A percentile compares a stretch with the other conserved stretches of the same genome.
phyloP scores from a whole-genome alignment of 2,329 filamentous ascomycete species.

The Fusarium pseudograminearum region DNA sequence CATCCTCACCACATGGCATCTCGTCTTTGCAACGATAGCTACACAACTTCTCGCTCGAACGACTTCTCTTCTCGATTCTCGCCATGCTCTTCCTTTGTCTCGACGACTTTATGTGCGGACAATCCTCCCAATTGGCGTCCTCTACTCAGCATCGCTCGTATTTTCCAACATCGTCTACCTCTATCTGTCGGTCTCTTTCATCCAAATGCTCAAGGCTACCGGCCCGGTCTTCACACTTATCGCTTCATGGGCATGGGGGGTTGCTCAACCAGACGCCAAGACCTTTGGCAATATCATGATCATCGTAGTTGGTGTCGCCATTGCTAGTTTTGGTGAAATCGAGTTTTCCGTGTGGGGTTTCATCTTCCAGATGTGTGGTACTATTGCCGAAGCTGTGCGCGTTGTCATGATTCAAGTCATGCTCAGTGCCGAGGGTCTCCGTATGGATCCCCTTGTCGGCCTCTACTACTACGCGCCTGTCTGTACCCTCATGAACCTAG shows the following conservation, averaged over 20 bases:
- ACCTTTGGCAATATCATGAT: constrained; percentile 63
- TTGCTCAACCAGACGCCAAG: constrained; percentile 60
- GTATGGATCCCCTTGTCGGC: constrained; percentile 90
- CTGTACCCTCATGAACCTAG: constrained; percentile 83
- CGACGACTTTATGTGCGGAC: constrained; percentile 70
- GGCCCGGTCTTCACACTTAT: constrained; percentile 76
- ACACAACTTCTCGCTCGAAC: constrained; percentile 75
- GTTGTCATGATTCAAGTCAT: constrained; percentile 88
- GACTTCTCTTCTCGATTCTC: constrained; percentile 71
- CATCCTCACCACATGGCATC: constrained; percentile 76
- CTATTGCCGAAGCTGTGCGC: constrained; percentile 83
- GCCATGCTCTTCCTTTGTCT: constrained; percentile 71
- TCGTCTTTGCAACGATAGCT: constrained; percentile 73
- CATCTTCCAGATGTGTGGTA: constrained; percentile 78
- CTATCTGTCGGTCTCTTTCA: constrained; percentile 75
- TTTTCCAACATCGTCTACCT: constrained; percentile 77
- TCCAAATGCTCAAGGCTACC: constrained; percentile 78
- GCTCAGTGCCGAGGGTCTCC: constrained; percentile 79
- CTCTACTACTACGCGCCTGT: constrained; percentile 92
- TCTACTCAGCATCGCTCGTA: constrained; percentile 74
- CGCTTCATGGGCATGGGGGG: constrained; percentile 70
- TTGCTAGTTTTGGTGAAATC: constrained; percentile 73
- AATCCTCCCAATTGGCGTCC: constrained; percentile 74
- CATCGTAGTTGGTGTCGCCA: constrained; percentile 64
- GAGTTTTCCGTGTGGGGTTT: constrained; percentile 75